These are phyloP conservation scores for Polymyxa betae DNA, from an alignment of 208 protist genomes.

Conservation along the genomic window DNA sequence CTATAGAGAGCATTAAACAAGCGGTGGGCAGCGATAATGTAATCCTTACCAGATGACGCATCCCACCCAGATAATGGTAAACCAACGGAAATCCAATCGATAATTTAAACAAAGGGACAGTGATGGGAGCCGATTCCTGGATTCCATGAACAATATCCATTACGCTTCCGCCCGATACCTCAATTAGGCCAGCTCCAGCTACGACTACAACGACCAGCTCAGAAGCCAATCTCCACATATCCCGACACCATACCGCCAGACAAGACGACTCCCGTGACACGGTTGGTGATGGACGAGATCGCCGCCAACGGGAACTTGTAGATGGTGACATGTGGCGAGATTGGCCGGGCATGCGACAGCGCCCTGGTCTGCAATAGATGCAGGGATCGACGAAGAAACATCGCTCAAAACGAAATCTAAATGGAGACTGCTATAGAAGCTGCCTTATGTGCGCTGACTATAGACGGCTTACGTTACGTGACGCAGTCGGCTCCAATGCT, in stretches of 20 bases:
- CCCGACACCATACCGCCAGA: conserved; percentile 47
- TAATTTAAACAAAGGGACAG: conserved; percentile 51
- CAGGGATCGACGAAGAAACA: too few relatives aligned
- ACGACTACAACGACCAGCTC: not conserved
- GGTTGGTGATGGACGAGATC: conserved; percentile 57
- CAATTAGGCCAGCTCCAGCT: conserved; percentile 21
- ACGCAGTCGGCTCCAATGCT: too few relatives aligned
- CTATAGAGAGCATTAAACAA: not conserved
- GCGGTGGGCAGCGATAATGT: not conserved
- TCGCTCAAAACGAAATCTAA: too few relatives aligned
- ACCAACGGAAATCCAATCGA: conserved; percentile 53
- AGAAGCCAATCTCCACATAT: not conserved
- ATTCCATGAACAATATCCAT: conserved; percentile 17
- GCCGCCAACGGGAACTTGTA: conserved; percentile 60
- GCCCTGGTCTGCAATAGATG: too few relatives aligned
- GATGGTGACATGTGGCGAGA: conserved; percentile 56
- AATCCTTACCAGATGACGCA: conserved; percentile 57
- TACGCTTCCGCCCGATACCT: conserved; percentile 8
- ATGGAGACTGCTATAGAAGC: too few relatives aligned
- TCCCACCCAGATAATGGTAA: conserved; percentile 59
- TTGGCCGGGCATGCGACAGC: conserved; percentile 24
- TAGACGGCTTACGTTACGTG: too few relatives aligned
- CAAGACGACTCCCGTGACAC: conserved; percentile 48
- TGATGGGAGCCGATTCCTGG: not conserved
- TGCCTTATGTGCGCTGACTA: too few relatives aligned